Base-by-base conservation (phyloP, 2,329 filamentous ascomycete genomes). In the Phialophora macrospora region DNA sequence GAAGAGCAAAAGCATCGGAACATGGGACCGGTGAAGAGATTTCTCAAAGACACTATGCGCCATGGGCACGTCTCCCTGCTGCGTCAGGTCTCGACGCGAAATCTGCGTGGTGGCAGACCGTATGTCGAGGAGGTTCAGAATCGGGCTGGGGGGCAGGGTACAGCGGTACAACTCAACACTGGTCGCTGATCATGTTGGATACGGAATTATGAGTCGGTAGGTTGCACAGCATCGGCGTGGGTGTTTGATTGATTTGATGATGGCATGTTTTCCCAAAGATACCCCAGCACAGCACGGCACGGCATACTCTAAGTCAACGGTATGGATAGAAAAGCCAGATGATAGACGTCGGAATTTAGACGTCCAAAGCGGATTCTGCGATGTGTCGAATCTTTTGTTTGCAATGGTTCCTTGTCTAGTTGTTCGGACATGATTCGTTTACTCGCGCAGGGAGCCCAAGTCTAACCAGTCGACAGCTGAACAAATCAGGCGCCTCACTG, bases 171-270 rank as follows among this genome's bases (percentile, higher is more conserved):
- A 3, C 24, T 24, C 3, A 30, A 54, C 20, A 54, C 49, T 3
- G 49, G 49, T 24, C 49, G 49, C 14, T 54, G 49, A 48, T 48
- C 7, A 8, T n/a, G 1, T 20, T n/a, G 44, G 44, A 48, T 34
- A 34, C 44, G 17, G 17, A 7, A 30, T 14, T 7, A 54, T 14
- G 49, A n/a, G 3, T 24, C 26, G 49, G 49, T 12, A 30, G 49
- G 49, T 26, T 54, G 49, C 49, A 54, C 49, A 26, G 49, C 49
- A 11, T 54, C 17, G 49, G 49, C 49, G 49, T 54, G 49, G 8
- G 17, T 30, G 49, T 54, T 54, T 54, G 22, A 11, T 54, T 54
- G 3, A 24, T 48, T 20, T 30, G 49, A 54, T 30, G 6, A 54
- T 30, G 17, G 17, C 14, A 11, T 54, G 44, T 54, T 12, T 8